Evolutionary conservation across 169 alveolate species (phyloP).

Genomic region (Cryptosporidium tyzzeri): DNA sequence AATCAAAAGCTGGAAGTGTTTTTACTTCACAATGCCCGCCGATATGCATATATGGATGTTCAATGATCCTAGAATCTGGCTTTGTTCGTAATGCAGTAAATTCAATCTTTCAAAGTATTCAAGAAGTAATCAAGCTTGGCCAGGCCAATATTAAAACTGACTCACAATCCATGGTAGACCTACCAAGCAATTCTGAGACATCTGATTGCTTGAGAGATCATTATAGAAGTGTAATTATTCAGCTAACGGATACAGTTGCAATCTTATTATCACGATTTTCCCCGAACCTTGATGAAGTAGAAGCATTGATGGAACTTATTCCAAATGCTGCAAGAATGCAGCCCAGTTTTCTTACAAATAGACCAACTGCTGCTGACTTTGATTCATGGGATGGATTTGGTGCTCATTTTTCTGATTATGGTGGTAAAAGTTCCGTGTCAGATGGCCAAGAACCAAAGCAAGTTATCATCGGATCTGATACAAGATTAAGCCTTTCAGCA

Average conservation of each 20-base stretch:
- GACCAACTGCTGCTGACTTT: slow-evolving; percentile 74
- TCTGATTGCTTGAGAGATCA: slow-evolving; percentile 44
- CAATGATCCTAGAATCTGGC: slow-evolving; percentile 20
- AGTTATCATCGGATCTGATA: background rate
- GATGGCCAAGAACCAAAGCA: slow-evolving; percentile 8
- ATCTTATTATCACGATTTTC: slow-evolving; percentile 47
- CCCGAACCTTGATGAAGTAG: slow-evolving; percentile 61
- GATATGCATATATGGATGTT: slow-evolving; percentile 68
- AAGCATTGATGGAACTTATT: slow-evolving; percentile 61
- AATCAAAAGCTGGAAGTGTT: background rate
- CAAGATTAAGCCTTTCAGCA: slow-evolving; percentile 44
- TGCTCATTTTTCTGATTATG: background rate
- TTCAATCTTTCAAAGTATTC: slow-evolving; percentile 60
- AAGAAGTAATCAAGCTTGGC: slow-evolving; percentile 45
- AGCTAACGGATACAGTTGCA: slow-evolving; percentile 46
- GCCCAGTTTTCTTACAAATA: slow-evolving; percentile 58
- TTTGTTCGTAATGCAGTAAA: slow-evolving; percentile 60
- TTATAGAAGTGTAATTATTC: slow-evolving; percentile 46
- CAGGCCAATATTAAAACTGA: slow-evolving; percentile 63
- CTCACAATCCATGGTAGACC: slow-evolving; percentile 64
- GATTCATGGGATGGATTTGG: slow-evolving; percentile 69
- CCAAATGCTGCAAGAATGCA: slow-evolving; percentile 73
- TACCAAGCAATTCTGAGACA: slow-evolving; percentile 31
- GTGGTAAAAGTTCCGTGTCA: background rate
- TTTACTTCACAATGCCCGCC: slow-evolving; percentile 74